phyloP scores from a whole-genome alignment of 768 basidiomycete genomes.

The Boletales sp. region DNA sequence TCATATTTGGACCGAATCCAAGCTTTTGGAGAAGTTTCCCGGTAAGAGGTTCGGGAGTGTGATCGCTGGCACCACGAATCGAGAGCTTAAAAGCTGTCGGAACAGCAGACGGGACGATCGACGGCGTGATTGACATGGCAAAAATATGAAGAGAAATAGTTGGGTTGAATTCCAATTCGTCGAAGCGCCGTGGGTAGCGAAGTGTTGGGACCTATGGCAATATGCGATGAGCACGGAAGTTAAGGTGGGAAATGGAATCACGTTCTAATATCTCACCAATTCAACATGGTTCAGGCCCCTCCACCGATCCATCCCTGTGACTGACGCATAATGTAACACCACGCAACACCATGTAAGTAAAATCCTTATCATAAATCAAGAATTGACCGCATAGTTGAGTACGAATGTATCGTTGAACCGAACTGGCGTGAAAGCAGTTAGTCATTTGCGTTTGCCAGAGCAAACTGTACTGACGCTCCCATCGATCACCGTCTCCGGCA shows the following conservation, averaged over 20 bases:
- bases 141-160: constrained; percentile 48
- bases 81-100: constrained; percentile 30
- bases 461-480: constrained; percentile 21
- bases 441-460: neutral
- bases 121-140: constrained; percentile 40
- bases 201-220: constrained; percentile 41
- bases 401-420: constrained; percentile 35
- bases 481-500: constrained; percentile 34
- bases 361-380: constrained; percentile 31
- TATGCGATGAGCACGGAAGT: neutral
- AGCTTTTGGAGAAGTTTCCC: constrained; percentile 22
- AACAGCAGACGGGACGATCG: constrained; percentile 23
- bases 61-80: constrained; percentile 43
- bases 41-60: constrained; percentile 51
- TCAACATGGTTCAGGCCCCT: constrained; percentile 33
- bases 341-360: constrained; percentile 26
- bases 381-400: constrained; percentile 36
- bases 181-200: constrained; percentile 29
- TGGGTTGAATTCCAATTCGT: constrained; percentile 42
- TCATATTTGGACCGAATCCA: constrained; percentile 33
- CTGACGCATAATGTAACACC: constrained; percentile 20
- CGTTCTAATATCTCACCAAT: constrained; percentile 42
- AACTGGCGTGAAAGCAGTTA: constrained; percentile 4
- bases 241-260: constrained; percentile 18
- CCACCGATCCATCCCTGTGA: constrained; percentile 45